Evolutionary conservation across 1,284 basidiomycete genomes (phyloP).

Genomic region (Wolfiporia cocos): DNA sequence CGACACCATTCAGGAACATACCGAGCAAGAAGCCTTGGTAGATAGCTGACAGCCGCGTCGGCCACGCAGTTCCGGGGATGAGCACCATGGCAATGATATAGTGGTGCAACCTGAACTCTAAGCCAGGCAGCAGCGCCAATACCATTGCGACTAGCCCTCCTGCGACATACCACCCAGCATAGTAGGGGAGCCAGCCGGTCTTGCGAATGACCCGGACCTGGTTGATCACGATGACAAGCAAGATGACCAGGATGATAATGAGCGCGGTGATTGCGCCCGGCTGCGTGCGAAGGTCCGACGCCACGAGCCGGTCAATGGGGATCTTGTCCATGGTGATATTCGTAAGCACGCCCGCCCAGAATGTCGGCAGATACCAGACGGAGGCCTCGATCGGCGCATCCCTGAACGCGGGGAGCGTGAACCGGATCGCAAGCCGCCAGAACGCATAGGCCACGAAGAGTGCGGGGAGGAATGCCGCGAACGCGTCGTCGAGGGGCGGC

Average conservation of each 20-base stretch:
- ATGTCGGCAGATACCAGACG: slow-evolving; percentile 72
- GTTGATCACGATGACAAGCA: slow-evolving; percentile 59
- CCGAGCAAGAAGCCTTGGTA: slow-evolving; percentile 81
- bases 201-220: slow-evolving; percentile 81
- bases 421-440: slow-evolving; percentile 74
- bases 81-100: slow-evolving; percentile 74
- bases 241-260: slow-evolving; percentile 62
- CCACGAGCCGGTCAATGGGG: slow-evolving; percentile 68
- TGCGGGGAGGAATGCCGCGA: slow-evolving; percentile 73
- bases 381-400: slow-evolving; percentile 67
- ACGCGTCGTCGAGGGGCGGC: slow-evolving; percentile 62
- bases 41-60: slow-evolving; percentile 72
- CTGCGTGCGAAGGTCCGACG: slow-evolving; percentile 62
- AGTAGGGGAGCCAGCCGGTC: slow-evolving; percentile 77
- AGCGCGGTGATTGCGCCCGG: slow-evolving; percentile 70
- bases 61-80: slow-evolving; percentile 76
- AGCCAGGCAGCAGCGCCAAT: slow-evolving; percentile 63
- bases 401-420: slow-evolving; percentile 66
- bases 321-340: slow-evolving; percentile 65
- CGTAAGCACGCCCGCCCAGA: slow-evolving; percentile 73
- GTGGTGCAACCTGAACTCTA: slow-evolving; percentile 66
- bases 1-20: slow-evolving; percentile 74
- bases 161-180: slow-evolving; percentile 61
- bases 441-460: slow-evolving; percentile 79
- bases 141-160: slow-evolving; percentile 66